phyloP scores from a whole-genome alignment of 2,329 filamentous ascomycete species.

The Alternaria solani region DNA sequence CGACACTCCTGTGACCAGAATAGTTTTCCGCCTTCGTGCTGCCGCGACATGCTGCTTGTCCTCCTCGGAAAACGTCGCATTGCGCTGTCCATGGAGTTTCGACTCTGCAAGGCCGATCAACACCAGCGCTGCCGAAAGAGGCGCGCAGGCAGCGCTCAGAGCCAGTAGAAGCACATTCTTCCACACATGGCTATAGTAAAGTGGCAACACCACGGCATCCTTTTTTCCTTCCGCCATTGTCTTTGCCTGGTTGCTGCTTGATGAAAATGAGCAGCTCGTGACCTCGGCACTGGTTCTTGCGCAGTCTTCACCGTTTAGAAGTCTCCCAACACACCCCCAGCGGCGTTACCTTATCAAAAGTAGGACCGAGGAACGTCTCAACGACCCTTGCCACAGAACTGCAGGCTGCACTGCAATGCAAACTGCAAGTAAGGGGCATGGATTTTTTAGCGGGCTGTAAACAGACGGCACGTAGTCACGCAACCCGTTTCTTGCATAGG shows the following conservation, averaged over 20 bases:
- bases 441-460: constrained; percentile 12
- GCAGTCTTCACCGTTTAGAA: constrained; percentile 16
- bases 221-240: constrained; percentile 25
- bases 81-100: constrained; percentile 17
- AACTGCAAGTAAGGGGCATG: constrained; percentile 14
- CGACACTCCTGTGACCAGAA: constrained; percentile 76
- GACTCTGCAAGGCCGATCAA: constrained; percentile 38
- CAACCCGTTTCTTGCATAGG: constrained; percentile 21
- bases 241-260: constrained; percentile 4
- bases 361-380: constrained; percentile 1
- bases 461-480: constrained; percentile 21
- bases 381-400: background rate
- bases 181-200: constrained; percentile 53
- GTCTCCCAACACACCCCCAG: constrained; percentile 11
- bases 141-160: constrained; percentile 57
- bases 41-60: constrained; percentile 30
- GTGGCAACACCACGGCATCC: constrained; percentile 20
- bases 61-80: constrained; percentile 24
- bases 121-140: constrained; percentile 53
- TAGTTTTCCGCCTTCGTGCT: constrained; percentile 54
- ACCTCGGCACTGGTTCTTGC: constrained; percentile 20
- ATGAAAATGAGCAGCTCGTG: constrained; percentile 23
- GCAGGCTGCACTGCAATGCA: constrained; percentile 7
- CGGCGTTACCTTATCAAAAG: constrained; percentile 13
- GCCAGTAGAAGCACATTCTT: constrained; percentile 60